phyloP scores from a whole-genome alignment of 148 eudicot genomes.

The Oxyria digyna region DNA sequence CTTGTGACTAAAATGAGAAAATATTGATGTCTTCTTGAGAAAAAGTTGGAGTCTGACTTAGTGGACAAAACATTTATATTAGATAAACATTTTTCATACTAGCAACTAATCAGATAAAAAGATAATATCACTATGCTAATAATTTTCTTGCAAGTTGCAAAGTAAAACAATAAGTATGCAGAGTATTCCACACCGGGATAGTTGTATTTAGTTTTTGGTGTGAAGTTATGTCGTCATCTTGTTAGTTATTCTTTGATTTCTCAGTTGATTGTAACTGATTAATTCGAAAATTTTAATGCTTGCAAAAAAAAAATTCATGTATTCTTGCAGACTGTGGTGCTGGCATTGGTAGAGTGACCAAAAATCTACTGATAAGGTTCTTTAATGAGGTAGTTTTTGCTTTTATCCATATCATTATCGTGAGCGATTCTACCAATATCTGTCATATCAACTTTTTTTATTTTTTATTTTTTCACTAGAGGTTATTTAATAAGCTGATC shows the following conservation, averaged over 20 bases:
- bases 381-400: constrained; percentile 57
- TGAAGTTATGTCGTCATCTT: background rate
- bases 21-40: background rate
- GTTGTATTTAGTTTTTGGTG: background rate
- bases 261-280: background rate
- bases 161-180: background rate
- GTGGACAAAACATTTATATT: background rate
- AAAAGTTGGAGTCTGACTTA: background rate
- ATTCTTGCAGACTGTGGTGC: constrained; percentile 83
- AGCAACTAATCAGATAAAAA: background rate
- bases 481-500: background rate
- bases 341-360: constrained; percentile 91
- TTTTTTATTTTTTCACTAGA: background rate
- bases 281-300: constrained; percentile 4
- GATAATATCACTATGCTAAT: background rate
- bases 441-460: background rate
- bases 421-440: background rate
- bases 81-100: background rate
- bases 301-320: background rate
- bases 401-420: background rate
- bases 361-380: constrained; percentile 89
- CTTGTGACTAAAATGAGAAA: background rate
- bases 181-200: background rate
- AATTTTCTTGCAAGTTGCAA: background rate
- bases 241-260: background rate